These are phyloP conservation scores for Pterocarpus macrocarpus DNA, from an alignment of 306 rosid species.

Conservation along the genomic window DNA sequence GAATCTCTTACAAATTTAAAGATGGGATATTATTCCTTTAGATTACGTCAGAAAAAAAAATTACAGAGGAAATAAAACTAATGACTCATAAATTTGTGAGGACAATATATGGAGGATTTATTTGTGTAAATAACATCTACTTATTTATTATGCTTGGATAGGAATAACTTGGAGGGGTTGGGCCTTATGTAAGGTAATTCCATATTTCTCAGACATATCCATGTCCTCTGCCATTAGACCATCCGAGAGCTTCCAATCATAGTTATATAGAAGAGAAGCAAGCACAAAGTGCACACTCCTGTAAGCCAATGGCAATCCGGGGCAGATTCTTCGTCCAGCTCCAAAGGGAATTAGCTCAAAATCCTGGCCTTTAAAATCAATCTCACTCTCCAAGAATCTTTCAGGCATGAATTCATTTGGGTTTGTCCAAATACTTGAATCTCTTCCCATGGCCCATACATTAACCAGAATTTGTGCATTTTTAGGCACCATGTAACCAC, in stretches of 20 bases:
- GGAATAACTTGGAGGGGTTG: conserved; percentile 37
- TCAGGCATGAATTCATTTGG: conserved; percentile 38
- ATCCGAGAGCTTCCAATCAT: conserved; percentile 36
- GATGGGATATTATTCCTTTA: too few relatives aligned
- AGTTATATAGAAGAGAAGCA: conserved; percentile 22
- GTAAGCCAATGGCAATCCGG: conserved; percentile 34
- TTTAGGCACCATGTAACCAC: conserved; percentile 9
- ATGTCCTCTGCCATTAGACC: not conserved
- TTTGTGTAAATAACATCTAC: too few relatives aligned
- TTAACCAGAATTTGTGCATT: conserved; percentile 22
- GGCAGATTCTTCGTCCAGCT: conserved; percentile 47
- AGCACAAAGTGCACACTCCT: conserved; percentile 11
- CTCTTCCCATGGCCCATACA: conserved; percentile 39
- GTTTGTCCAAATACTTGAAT: conserved; percentile 29
- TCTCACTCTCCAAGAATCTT: conserved; percentile 29
- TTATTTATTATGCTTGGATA: not conserved
- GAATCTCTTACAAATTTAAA: too few relatives aligned
- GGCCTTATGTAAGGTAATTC: conserved; percentile 17
- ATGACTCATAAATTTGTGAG: too few relatives aligned
- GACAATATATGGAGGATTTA: too few relatives aligned
- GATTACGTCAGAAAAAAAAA: too few relatives aligned
- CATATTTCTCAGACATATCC: conserved; percentile 34
- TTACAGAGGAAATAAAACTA: too few relatives aligned
- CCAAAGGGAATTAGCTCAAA: conserved; percentile 47
- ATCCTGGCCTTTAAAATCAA: conserved; percentile 31